Evolutionary conservation across 192 early-diverging fungal species (phyloP).

Genomic region (Linnemannia hyalina): DNA sequence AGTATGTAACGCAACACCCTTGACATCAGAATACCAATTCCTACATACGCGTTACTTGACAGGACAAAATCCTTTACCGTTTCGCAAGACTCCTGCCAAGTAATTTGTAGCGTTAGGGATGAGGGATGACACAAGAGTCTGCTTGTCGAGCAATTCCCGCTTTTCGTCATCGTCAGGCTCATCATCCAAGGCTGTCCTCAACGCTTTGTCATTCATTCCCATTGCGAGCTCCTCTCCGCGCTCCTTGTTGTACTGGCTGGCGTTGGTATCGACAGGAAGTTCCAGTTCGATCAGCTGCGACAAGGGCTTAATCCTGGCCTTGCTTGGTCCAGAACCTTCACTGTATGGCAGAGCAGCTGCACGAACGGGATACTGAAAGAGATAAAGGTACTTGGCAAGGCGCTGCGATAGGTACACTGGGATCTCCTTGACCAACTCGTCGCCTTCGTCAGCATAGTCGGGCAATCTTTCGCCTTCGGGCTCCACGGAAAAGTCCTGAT

Average conservation of each 20-base stretch:
- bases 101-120: constrained; percentile 87
- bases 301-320: constrained; percentile 86
- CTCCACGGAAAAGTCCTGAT: constrained; percentile 18
- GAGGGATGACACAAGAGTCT: constrained; percentile 81
- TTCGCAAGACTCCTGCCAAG: constrained; percentile 81
- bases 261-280: constrained; percentile 80
- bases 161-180: constrained; percentile 59
- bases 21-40: not conserved
- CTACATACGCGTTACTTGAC: not conserved
- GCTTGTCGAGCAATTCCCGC: constrained; percentile 80
- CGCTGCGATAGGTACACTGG: constrained; percentile 84
- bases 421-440: constrained; percentile 80
- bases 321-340: constrained; percentile 61
- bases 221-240: constrained; percentile 82
- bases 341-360: constrained; percentile 59
- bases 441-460: constrained; percentile 64
- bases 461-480: constrained; percentile 21
- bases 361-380: constrained; percentile 89
- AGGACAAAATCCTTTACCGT: constrained; percentile 62
- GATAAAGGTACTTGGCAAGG: constrained; percentile 76
- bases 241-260: constrained; percentile 81
- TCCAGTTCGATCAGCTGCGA: constrained; percentile 89
- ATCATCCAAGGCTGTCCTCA: constrained; percentile 72
- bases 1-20: not conserved
- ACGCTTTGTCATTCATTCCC: constrained; percentile 79